phyloP scores from a whole-genome alignment of 2,329 filamentous ascomycete species.

The Blastomyces silverae region DNA sequence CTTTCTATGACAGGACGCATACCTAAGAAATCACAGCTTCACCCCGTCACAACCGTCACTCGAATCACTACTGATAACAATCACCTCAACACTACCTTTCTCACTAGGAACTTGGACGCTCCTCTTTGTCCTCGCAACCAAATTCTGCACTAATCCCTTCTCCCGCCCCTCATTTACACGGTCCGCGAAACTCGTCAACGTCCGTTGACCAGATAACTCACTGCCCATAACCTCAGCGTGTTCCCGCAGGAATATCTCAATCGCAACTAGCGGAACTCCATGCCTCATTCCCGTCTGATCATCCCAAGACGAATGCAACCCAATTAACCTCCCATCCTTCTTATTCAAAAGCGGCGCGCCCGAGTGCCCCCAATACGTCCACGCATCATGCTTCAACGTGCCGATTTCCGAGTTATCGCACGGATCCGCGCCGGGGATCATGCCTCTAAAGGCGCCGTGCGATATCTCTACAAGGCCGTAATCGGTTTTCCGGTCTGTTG shows the following conservation, averaged over 20 bases:
- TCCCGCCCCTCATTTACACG: neutral
- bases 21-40: neutral
- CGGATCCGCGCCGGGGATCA: slow-evolving; percentile 36
- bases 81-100: neutral
- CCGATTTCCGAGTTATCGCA: slow-evolving; percentile 51
- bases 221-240: slow-evolving; percentile 7
- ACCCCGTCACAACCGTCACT: neutral
- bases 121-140: neutral
- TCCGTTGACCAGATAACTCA: neutral
- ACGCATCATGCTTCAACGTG: slow-evolving; percentile 48
- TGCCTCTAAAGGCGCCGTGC: slow-evolving; percentile 39
- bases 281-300: slow-evolving; percentile 48
- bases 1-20: neutral
- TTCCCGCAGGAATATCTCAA: slow-evolving; percentile 37
- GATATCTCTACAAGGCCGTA: slow-evolving; percentile 47
- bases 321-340: slow-evolving; percentile 40
- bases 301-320: slow-evolving; percentile 52
- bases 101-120: neutral
- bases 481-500: slow-evolving; percentile 32
- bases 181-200: neutral
- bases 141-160: neutral
- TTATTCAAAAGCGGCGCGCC: slow-evolving; percentile 45
- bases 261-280: slow-evolving; percentile 44
- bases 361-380: slow-evolving; percentile 54
- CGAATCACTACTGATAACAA: slow-evolving; percentile 7